phyloP scores from a whole-genome alignment of 1,284 basidiomycete genomes.

The Sanghuangporus baumii region DNA sequence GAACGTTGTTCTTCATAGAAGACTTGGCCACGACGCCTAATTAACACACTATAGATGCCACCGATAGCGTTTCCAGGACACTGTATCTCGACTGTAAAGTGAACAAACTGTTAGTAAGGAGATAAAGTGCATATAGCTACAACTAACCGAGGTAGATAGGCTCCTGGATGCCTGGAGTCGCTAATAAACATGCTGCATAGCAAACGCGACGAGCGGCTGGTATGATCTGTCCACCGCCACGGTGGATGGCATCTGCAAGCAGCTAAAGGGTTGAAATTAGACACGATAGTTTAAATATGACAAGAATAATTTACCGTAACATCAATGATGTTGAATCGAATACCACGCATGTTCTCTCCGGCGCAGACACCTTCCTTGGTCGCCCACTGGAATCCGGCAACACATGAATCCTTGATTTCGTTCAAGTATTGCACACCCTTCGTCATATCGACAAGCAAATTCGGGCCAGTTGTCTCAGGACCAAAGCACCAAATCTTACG shows the following conservation, averaged over 20 bases:
- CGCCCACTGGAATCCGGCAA: constrained; percentile 99
- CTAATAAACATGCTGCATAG: constrained; percentile 93
- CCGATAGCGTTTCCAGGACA: constrained; percentile 97
- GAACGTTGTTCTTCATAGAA: constrained; percentile 96
- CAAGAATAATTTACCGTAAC: constrained; percentile 61
- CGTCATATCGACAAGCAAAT: constrained; percentile 96
- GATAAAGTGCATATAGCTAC: not conserved
- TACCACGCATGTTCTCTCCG: constrained; percentile 99
- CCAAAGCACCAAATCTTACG: constrained; percentile 99
- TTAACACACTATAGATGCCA: constrained; percentile 94
- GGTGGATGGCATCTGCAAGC: constrained; percentile 98
- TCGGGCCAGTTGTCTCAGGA: constrained; percentile 96
- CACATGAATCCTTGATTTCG: constrained; percentile 99
- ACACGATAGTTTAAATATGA: not conserved
- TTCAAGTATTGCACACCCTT: constrained; percentile 98
- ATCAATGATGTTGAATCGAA: constrained; percentile 95
- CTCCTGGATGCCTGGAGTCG: constrained; percentile 91
- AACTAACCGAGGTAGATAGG: constrained; percentile 85
- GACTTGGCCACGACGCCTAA: constrained; percentile 98
- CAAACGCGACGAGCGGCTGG: constrained; percentile 94
- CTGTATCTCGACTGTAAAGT: constrained; percentile 82
- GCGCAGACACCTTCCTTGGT: constrained; percentile 96
- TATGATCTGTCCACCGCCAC: constrained; percentile 98
- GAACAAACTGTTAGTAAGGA: not conserved
- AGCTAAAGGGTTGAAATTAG: constrained; percentile 44